Conservation (phyloP, 1,139 yeast genomes). For the Nakaseomyces sp. region DNA sequence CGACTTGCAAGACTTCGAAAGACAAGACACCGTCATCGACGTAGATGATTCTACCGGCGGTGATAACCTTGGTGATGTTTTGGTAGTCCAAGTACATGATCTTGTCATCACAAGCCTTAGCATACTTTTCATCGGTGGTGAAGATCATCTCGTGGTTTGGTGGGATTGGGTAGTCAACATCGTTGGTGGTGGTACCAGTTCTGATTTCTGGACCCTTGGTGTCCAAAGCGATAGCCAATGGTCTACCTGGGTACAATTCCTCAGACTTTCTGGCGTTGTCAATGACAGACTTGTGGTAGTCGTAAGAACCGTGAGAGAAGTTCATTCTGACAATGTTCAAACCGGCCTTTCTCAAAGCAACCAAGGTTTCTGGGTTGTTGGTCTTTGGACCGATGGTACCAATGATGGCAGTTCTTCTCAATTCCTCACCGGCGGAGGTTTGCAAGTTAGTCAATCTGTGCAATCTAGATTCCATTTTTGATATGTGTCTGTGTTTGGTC, state of each 20-base stretch:
- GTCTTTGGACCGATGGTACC: conserved; percentile 98
- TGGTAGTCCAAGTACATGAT: conserved; percentile 87
- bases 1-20: conserved; percentile 78
- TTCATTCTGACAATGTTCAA: conserved; percentile 97
- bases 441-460: conserved; percentile 83
- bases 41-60: conserved; percentile 79
- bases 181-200: conserved; percentile 86
- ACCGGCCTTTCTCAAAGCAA: conserved; percentile 90
- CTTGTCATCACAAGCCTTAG: conserved; percentile 61
- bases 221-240: conserved; percentile 95
- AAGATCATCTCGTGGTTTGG: conserved; percentile 87
- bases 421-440: conserved; percentile 68
- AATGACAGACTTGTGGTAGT: conserved; percentile 91
- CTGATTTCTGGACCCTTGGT: conserved; percentile 99
- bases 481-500: conserved; percentile 4
- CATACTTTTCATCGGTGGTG: conserved; percentile 81
- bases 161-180: conserved; percentile 69
- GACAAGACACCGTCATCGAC: conserved; percentile 97
- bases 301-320: conserved; percentile 96
- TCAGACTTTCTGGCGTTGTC: conserved; percentile 95
- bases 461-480: conserved; percentile 34
- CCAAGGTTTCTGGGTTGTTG: conserved; percentile 77
- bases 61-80: conserved; percentile 91
- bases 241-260: conserved; percentile 85
- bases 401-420: conserved; percentile 92